phyloP scores from a whole-genome alignment of 495 filamentous ascomycete genomes.

The Evernia prunastri region DNA sequence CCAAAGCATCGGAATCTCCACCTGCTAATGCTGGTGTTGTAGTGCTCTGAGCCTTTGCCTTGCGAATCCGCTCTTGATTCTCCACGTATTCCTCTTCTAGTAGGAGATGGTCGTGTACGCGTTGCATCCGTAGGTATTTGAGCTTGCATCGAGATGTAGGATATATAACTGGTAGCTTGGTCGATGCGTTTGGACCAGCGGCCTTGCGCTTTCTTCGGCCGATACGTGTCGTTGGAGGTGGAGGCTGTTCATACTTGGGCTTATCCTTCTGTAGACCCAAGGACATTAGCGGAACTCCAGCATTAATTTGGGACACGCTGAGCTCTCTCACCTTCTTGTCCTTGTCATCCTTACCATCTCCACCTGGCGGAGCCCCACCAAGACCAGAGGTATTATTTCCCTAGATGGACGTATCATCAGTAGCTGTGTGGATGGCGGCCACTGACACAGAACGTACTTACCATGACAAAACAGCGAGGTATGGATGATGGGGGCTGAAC shows the following conservation, averaged over 20 bases:
- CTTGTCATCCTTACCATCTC: conserved; percentile 78
- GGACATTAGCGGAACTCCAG: conserved; percentile 22
- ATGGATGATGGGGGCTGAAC: not conserved
- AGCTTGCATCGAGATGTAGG: conserved; percentile 97
- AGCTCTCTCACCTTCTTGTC: conserved; percentile 75
- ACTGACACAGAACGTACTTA: not conserved
- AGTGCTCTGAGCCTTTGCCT: conserved; percentile 77
- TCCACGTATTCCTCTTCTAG: conserved; percentile 98
- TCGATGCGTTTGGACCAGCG: conserved; percentile 83
- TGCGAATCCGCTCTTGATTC: conserved; percentile 92
- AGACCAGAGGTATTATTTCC: conserved; percentile 86
- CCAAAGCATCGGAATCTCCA: conserved; percentile 57
- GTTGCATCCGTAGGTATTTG: conserved; percentile 93
- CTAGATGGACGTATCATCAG: conserved; percentile 34
- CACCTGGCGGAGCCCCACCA: conserved; percentile 59
- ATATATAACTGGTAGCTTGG: conserved; percentile 88
- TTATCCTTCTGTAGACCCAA: conserved; percentile 75
- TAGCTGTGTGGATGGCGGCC: not conserved
- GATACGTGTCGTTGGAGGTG: conserved; percentile 91
- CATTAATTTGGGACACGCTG: conserved; percentile 9
- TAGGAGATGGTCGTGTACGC: conserved; percentile 93
- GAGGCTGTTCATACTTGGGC: conserved; percentile 98
- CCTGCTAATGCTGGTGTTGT: conserved; percentile 47
- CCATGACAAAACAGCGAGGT: conserved; percentile 2
- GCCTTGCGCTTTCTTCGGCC: conserved; percentile 97